phyloP scores from a whole-genome alignment of 2,329 filamentous ascomycete genomes.

The Tricladium varicosporioides region DNA sequence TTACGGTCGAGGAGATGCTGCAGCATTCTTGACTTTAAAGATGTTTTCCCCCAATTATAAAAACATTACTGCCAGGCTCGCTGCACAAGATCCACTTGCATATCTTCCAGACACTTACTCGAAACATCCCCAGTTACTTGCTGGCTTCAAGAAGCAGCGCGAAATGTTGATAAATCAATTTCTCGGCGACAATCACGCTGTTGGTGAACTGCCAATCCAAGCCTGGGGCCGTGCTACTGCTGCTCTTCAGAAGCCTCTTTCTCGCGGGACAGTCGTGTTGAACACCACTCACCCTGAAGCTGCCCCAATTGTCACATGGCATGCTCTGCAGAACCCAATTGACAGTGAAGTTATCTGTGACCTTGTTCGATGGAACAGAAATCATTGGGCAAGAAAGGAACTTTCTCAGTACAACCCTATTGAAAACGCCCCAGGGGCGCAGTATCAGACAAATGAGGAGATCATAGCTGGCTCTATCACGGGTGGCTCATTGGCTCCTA shows the following conservation, averaged over 20 bases:
- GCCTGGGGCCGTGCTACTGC: neutral
- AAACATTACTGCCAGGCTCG: slow-evolving; percentile 2
- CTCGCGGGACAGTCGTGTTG: slow-evolving; percentile 1
- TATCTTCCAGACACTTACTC: slow-evolving; percentile 4
- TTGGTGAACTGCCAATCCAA: slow-evolving; percentile 5
- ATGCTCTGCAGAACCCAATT: slow-evolving; percentile 8
- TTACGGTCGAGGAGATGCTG: neutral
- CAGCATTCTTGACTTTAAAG: slow-evolving; percentile 4
- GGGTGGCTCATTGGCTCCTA: neutral
- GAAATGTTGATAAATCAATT: slow-evolving; percentile 3
- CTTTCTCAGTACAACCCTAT: slow-evolving; percentile 3
- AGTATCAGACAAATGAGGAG: slow-evolving; percentile 7
- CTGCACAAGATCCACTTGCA: neutral
- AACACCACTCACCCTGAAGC: slow-evolving; percentile 10
- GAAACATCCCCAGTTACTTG: neutral
- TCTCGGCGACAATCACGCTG: slow-evolving; percentile 1
- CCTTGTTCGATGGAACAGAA: slow-evolving; percentile 6
- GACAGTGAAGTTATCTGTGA: slow-evolving; percentile 9
- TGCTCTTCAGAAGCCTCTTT: slow-evolving; percentile 5
- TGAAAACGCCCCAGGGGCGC: neutral
- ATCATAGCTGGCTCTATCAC: slow-evolving; percentile 1
- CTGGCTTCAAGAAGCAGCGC: slow-evolving; percentile 6
- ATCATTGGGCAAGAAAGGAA: slow-evolving; percentile 5
- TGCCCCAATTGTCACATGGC: slow-evolving; percentile 6
- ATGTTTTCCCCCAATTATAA: neutral